Evolutionary conservation across 805 yeast genomes (phyloP).

Genomic region (Wickerhamiella occidentalis): DNA sequence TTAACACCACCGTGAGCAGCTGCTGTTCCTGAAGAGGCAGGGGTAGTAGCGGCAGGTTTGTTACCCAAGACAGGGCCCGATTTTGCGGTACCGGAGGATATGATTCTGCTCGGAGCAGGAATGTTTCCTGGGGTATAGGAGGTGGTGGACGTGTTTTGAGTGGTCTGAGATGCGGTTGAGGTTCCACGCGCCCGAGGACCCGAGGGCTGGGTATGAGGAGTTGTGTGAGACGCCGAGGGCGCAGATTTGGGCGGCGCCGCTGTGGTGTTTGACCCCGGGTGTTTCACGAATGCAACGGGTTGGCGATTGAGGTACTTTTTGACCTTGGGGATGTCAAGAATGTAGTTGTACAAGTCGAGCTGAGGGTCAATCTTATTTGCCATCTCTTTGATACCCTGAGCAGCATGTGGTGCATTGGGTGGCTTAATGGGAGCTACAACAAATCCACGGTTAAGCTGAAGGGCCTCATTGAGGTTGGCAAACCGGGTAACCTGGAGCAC

Average conservation of each 20-base stretch:
- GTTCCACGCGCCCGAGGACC: background rate
- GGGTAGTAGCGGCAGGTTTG: background rate
- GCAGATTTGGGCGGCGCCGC: background rate
- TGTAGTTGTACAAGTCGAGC: slow-evolving; percentile 60
- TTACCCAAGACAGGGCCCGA: slow-evolving; percentile 22
- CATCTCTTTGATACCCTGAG: slow-evolving; percentile 59
- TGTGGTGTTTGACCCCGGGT: slow-evolving; percentile 22
- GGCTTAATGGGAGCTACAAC: slow-evolving; percentile 60
- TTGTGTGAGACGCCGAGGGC: background rate
- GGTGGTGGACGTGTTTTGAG: background rate
- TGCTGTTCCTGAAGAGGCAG: no score
- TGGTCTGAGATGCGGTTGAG: slow-evolving; percentile 1
- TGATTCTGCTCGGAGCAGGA: slow-evolving; percentile 17
- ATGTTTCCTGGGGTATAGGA: slow-evolving; percentile 1
- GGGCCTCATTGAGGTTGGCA: slow-evolving; percentile 75
- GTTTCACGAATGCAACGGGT: slow-evolving; percentile 26
- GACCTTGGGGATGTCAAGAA: slow-evolving; percentile 31
- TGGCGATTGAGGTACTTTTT: slow-evolving; percentile 25
- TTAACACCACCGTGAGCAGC: no score
- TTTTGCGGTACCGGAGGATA: slow-evolving; percentile 22
- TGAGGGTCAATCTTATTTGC: slow-evolving; percentile 77
- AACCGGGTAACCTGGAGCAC: slow-evolving; percentile 79
- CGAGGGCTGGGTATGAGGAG: background rate
- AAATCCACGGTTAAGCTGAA: slow-evolving; percentile 73
- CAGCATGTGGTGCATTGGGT: slow-evolving; percentile 29